Evolutionary conservation across 805 yeast genomes (phyloP), one percentile per base, ranked within the genome.

Genomic region (Yueomyces sinensis): DNA sequence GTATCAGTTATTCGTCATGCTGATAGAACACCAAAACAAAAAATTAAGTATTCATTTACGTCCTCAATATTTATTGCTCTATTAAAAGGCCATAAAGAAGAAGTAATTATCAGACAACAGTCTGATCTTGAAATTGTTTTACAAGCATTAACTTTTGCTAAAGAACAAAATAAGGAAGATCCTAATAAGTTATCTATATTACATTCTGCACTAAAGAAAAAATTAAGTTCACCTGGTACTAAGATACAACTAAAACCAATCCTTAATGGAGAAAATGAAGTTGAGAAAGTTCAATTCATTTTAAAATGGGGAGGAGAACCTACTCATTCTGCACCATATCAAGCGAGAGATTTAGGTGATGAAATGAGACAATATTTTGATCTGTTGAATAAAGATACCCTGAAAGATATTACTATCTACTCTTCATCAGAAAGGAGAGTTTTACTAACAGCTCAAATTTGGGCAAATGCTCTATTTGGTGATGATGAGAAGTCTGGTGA

Each of bases 271-370:
- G 76, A 72, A 28, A 76, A 71, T 27, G 75, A 77, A 24, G 91
- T 91, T 16, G 96, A 89, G 43, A 91, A 91, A 54, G 96, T 89
- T 18, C 98, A 91, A 58, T 76, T 91, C 42, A 93, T 91, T 41
- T 65, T 91, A 47, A 91, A 91, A 56, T 91, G 98, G 98, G 98
- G 98, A 47, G 99, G 99, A 42, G 99, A 91, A 58, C 96, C 98
- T 5, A 91, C 99, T 1, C 99, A 91, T 56, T 86, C 96, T 9
- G 96, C 97, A 2, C 72, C 78, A 42, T 82, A 84, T 54, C 99
- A 91, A 61, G 94, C 95, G 1, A 71, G 78, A 19, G 99, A 91
- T 57, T 72, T 91, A 16, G 99, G 98, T 35, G 97, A 89, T 52
- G 95, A 87, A 58, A 70, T 82, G 62, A 76, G 98, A 50, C 95